phyloP scores from a whole-genome alignment of 306 rosid species.

The Delonix regia region DNA sequence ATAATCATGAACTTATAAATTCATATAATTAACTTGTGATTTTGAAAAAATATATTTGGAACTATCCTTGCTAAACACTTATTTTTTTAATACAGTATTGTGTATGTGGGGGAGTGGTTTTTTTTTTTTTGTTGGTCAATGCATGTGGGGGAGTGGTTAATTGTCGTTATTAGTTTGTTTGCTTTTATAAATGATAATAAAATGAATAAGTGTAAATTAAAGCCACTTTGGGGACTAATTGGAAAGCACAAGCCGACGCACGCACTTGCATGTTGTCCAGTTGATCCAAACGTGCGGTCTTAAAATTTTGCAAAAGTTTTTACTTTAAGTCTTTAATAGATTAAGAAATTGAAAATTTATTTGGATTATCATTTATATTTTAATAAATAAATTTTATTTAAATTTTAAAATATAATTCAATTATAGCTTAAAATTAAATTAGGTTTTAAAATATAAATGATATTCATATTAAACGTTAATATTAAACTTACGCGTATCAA shows the following conservation, averaged over 20 bases:
- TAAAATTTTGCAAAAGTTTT: constrained; percentile 8
- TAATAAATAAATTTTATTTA: background rate
- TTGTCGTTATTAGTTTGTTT: background rate
- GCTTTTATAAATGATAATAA: background rate
- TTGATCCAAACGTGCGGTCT: constrained; percentile 14
- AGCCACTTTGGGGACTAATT: background rate
- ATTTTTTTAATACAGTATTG: no score
- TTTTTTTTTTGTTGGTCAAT: no score
- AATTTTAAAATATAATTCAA: background rate
- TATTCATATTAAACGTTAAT: background rate
- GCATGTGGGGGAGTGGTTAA: background rate
- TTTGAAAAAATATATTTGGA: no score
- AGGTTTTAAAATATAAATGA: background rate
- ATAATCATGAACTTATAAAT: no score
- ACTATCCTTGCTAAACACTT: background rate
- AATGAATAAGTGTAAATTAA: background rate
- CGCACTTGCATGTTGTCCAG: constrained; percentile 15
- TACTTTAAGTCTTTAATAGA: background rate
- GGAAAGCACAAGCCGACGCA: background rate
- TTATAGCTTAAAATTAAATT: background rate
- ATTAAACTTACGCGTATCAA: background rate
- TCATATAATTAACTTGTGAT: no score
- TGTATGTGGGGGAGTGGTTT: background rate
- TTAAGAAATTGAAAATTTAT: background rate
- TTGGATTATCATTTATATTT: background rate